Base-by-base conservation (phyloP, 2,329 filamentous ascomycete species). In the Periconia digitata region DNA sequence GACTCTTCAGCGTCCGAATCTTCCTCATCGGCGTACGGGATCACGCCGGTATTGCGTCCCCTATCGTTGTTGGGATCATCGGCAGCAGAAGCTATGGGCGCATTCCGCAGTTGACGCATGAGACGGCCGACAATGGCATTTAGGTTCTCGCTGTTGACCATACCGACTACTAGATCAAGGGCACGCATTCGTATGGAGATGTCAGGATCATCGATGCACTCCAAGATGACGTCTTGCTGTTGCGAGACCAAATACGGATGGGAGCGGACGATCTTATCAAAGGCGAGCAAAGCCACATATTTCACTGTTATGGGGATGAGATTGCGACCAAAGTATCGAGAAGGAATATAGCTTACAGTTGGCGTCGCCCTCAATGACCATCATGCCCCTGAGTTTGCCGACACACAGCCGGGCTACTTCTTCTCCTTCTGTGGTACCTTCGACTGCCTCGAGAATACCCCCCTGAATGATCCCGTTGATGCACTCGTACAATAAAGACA, bases 401-500 rank as follows among this genome's bases (percentile, higher is more conserved):
- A 97, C 92, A 69, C 94, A 99, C 5, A 99, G 79, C 22, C 85
- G 85, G 6, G 94, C 94, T 64, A 99, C 90, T 70, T 96, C 92
- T 58, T 97, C 92, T 34, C 89, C 87, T 46, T 92, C 92, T 27
- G 85, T 80, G 17, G 85, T 84, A 44, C 90, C 89, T 55, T 92
- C 90, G 22, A 86, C 85, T 38, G 86, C 89, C 24, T 90, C 89
- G 42, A 99, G 76, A 48, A 99, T 96, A 0, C 94, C 94, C 22
- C 94, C 94, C 69, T 96, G 92, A 50, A 99, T 96, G 54, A 99
- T 95, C 20, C 94, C 94, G 69, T 95, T 96, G 72, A 99, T 96
- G 67, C 94, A 99, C 73, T 99, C 94, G 62, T 99, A 99, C 6
- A 97, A 76, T 22, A 99, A 74, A n/a, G 94, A 97, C 94, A 97